Evolutionary conservation across 495 filamentous ascomycete genomes (phyloP), one percentile per base, ranked within the genome.

Genomic region (Neurospora terricola): DNA sequence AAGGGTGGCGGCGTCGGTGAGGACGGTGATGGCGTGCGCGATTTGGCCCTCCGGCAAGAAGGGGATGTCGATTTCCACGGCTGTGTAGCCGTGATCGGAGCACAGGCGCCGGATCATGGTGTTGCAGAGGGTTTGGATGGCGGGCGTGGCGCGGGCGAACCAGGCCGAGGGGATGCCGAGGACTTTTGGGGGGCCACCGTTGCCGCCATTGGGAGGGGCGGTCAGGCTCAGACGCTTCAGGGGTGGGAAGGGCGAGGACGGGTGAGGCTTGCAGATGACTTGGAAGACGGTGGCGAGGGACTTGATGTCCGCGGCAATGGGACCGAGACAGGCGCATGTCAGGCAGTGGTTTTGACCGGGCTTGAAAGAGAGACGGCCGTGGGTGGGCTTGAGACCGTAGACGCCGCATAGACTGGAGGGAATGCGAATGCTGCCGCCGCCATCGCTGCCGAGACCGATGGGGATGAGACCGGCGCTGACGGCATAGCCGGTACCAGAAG

Each of bases 301-400:
- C 36, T 85, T 82, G 79, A 96, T 91, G 73, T 86, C 93, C 42
- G 87, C 81, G 4, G 93, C 92, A 69, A 97, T 86, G 12, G 94
- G 93, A 0, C 94, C 94, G 16, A 86, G 77, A 0, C 93, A 91
- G 23, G 84, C 88, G 16, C 88, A 90, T 4, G 86, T 90, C 16
- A 85, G 81, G 40, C 86, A 89, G 43, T 90, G 86, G 69, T 87
- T 88, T 12, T 84, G 78, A 0, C 90, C 87, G 1, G 92, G 93
- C 0, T 81, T 80, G 39, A 82, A 83, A 40, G 91, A 92, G 11
- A 96, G 81, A 16, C 94, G 89, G 68, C 88, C 86, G 76, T 95
- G 92, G 11, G 88, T 90, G 0, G 94, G 88, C 76, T 97, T 97
- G 38, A 97, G 87, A 4, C 94, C 94, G 81, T 90, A 96, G 39